Conservation (phyloP, 2,329 filamentous ascomycete genomes). For the Albifimbria verrucaria region DNA sequence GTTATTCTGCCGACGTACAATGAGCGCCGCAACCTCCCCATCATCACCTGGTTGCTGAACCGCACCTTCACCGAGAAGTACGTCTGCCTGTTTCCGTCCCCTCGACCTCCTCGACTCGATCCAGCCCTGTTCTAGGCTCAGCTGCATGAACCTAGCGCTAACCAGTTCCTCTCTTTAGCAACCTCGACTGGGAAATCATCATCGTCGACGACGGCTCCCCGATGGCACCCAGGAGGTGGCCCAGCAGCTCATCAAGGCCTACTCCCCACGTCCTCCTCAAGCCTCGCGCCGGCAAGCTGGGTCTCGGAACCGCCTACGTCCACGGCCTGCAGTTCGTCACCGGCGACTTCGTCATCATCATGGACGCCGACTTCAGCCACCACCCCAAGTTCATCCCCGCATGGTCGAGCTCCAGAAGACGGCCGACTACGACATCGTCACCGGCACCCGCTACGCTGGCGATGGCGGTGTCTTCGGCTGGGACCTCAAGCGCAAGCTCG, state of each 20-base stretch:
- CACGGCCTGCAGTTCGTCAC: conserved; percentile 87
- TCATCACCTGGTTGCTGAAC: conserved; percentile 91
- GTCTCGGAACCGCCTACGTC: conserved; percentile 94
- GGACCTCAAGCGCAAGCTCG: conserved; percentile 88
- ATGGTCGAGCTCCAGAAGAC: conserved; percentile 82
- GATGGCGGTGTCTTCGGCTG: conserved; percentile 90
- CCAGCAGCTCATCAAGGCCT: conserved; percentile 83
- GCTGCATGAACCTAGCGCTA: background rate
- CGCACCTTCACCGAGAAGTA: conserved; percentile 88
- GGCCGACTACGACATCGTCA: conserved; percentile 91
- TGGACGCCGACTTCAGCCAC: conserved; percentile 99
- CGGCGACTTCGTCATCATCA: conserved; percentile 97
- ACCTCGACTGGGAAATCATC: conserved; percentile 94
- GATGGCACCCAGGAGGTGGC: conserved; percentile 93
- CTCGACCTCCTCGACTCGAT: background rate
- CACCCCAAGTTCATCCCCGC: conserved; percentile 97
- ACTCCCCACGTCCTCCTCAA: conserved; percentile 79
- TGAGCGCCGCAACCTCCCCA: conserved; percentile 93
- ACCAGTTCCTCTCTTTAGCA: conserved; percentile 45
- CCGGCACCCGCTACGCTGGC: conserved; percentile 89
- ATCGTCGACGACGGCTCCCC: conserved; percentile 96
- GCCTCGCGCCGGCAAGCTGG: conserved; percentile 88
- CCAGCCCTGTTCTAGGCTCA: no score
- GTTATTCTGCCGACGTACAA: conserved; percentile 98
- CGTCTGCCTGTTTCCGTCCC: conserved; percentile 20